Evolutionary conservation across 345 rosid genomes (phyloP).

Genomic region (Odontarrhena argentea): DNA sequence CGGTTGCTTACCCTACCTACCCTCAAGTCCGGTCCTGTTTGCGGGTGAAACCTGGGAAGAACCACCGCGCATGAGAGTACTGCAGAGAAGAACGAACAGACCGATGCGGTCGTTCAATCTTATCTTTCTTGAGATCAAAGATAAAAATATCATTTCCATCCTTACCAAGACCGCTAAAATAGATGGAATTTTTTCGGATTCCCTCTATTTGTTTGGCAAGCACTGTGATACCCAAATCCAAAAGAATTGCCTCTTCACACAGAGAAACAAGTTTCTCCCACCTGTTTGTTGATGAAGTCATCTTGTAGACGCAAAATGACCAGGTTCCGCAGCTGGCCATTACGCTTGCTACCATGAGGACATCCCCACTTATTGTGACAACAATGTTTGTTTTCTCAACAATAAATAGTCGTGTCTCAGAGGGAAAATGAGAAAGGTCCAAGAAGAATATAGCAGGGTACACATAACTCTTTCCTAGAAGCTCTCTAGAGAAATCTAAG

Average conservation of each 20-base stretch:
- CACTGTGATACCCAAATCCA: conserved; percentile 1
- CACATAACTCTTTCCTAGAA: background rate
- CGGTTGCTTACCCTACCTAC: no score
- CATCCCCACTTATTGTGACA: no score
- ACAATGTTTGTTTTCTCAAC: no score
- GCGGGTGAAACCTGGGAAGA: conserved; percentile 5
- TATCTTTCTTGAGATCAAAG: background rate
- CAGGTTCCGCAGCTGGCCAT: no score
- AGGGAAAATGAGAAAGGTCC: no score
- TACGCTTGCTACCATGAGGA: no score
- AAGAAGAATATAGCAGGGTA: background rate
- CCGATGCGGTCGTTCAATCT: background rate
- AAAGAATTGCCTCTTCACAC: conserved; percentile 6
- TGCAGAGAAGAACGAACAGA: background rate
- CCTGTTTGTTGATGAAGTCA: background rate
- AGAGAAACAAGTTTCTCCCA: background rate
- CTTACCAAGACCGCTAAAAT: background rate
- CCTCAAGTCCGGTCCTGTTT: background rate
- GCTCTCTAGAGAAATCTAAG: background rate
- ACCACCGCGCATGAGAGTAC: conserved; percentile 2
- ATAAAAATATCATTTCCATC: background rate
- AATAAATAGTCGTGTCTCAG: no score
- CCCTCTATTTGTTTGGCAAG: conserved; percentile 4
- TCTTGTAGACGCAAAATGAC: no score
- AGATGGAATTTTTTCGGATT: background rate